These are phyloP conservation scores for Recurvomyces mirabilis DNA, from an alignment of 495 filamentous ascomycete species.

Conservation along the genomic window DNA sequence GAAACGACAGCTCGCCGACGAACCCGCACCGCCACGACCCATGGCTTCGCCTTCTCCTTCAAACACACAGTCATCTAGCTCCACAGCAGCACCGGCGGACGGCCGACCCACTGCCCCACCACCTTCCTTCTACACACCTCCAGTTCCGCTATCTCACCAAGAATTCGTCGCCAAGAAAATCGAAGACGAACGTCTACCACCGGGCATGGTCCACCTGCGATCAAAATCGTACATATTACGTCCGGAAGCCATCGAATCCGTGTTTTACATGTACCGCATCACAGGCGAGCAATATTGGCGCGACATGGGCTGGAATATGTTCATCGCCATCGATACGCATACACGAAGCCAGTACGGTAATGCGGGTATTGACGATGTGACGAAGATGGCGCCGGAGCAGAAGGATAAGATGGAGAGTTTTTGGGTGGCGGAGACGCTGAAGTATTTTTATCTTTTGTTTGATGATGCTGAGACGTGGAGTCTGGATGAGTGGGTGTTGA, in stretches of 20 bases:
- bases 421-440: conserved; percentile 40
- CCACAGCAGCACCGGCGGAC: not conserved
- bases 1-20: conserved; percentile 1
- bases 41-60: not conserved
- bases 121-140: conserved; percentile 7
- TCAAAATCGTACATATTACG: conserved; percentile 63
- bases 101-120: not conserved
- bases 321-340: conserved; percentile 54
- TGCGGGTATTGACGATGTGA: conserved; percentile 67
- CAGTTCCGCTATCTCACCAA: conserved; percentile 44
- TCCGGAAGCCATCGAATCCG: conserved; percentile 87
- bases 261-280: conserved; percentile 91
- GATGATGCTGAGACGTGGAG: conserved; percentile 55
- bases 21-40: not conserved
- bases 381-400: conserved; percentile 29
- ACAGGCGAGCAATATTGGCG: conserved; percentile 74
- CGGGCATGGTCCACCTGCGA: conserved; percentile 52
- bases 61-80: too few species aligned
- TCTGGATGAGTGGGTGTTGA: conserved; percentile 63
- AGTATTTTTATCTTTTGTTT: conserved; percentile 90
- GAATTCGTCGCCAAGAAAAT: conserved; percentile 53
- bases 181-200: conserved; percentile 49
- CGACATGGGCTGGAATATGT: conserved; percentile 85
- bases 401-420: conserved; percentile 34
- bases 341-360: conserved; percentile 58